A percentile compares a stretch with the other conserved stretches of the same genome.
Evolutionary conservation across 2,329 filamentous ascomycete genomes (phyloP).

Genomic region (Zymoseptoria pseudotritici): DNA sequence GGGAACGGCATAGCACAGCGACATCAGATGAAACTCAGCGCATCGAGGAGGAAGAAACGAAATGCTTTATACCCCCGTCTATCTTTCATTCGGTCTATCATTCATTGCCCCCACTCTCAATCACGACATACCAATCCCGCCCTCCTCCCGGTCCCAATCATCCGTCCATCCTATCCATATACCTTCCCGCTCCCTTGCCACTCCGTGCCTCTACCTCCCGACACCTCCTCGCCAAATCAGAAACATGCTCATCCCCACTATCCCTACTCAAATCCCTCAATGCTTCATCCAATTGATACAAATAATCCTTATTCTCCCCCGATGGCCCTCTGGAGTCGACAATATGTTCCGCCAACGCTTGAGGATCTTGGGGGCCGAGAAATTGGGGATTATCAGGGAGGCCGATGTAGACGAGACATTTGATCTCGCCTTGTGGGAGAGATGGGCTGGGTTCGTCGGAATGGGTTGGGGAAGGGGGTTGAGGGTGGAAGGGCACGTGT

Average conservation of each 20-base stretch:
- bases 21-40: too few relatives aligned
- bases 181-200: neutral
- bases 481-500: conserved; percentile 62
- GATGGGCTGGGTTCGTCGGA: too few relatives aligned
- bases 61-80: too few relatives aligned
- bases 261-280: conserved; percentile 65
- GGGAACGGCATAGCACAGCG: too few relatives aligned
- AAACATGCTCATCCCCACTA: conserved; percentile 76
- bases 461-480: too few relatives aligned
- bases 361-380: conserved; percentile 71
- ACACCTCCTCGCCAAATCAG: conserved; percentile 68
- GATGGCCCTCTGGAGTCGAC: conserved; percentile 69
- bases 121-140: too few relatives aligned
- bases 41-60: too few relatives aligned
- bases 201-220: conserved; percentile 49
- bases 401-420: conserved; percentile 82
- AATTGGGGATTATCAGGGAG: conserved; percentile 92
- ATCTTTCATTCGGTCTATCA: too few relatives aligned
- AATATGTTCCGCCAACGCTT: conserved; percentile 74
- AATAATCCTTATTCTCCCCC: conserved; percentile 83
- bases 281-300: conserved; percentile 70
- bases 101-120: too few relatives aligned
- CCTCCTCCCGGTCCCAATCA: neutral
- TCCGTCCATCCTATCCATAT: neutral
- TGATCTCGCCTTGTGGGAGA: conserved; percentile 30